These are phyloP conservation scores for Phytophthora fragariae DNA, from an alignment of 352 stramenopile species.

Conservation along the genomic window DNA sequence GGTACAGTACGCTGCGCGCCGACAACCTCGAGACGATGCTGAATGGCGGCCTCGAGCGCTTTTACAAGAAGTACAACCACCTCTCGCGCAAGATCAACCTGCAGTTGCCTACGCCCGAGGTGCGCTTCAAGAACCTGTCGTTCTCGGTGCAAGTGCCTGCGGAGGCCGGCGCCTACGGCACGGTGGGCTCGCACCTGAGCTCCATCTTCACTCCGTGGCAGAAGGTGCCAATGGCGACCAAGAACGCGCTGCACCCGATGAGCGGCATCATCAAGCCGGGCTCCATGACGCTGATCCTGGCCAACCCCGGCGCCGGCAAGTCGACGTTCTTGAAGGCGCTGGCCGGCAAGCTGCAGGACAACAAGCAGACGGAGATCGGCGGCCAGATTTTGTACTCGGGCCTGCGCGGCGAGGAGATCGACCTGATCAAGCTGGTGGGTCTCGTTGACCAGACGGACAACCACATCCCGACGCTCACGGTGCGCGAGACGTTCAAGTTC, in stretches of 20 bases:
- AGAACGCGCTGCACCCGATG: constrained; percentile 70
- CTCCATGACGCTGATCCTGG: constrained; percentile 40
- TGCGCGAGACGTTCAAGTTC: constrained; percentile 92
- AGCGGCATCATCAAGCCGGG: constrained; percentile 63
- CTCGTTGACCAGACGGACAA: constrained; percentile 83
- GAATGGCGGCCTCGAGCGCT: constrained; percentile 70
- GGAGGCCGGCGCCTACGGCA: constrained; percentile 46
- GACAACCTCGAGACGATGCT: constrained; percentile 75
- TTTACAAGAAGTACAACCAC: constrained; percentile 88
- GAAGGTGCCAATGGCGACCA: constrained; percentile 42
- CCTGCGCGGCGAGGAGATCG: constrained; percentile 50
- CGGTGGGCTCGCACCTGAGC: constrained; percentile 60
- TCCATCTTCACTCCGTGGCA: constrained; percentile 63
- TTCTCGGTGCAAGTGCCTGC: constrained; percentile 69
- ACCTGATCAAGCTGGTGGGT: constrained; percentile 69
- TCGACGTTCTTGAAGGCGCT: constrained; percentile 75
- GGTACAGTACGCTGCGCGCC: constrained; percentile 56
- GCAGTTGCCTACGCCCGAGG: constrained; percentile 46
- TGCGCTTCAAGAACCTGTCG: constrained; percentile 81
- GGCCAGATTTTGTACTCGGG: constrained; percentile 63
- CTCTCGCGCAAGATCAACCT: constrained; percentile 72
- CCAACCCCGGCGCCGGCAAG: constrained; percentile 66
- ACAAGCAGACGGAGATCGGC: constrained; percentile 36
- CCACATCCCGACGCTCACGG: constrained; percentile 93
- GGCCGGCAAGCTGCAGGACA: constrained; percentile 66